These are phyloP conservation scores for Paraphoma chrysanthemicola DNA, from an alignment of 2,329 filamentous ascomycete species.

Conservation along the genomic window DNA sequence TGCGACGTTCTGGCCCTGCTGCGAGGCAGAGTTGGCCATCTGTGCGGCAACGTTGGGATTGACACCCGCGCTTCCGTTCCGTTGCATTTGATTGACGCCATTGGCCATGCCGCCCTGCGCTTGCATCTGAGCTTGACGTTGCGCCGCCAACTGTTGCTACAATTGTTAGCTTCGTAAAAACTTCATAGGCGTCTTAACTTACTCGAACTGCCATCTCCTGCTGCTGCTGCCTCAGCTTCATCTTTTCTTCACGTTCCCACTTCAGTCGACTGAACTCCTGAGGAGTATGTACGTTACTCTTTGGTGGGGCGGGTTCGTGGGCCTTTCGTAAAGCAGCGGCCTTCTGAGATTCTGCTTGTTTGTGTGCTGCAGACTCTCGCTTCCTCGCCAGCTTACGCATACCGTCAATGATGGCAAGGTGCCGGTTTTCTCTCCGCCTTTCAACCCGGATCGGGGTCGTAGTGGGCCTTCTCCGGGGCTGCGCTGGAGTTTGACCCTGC, in stretches of 20 bases:
- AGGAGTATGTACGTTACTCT: conserved; percentile 73
- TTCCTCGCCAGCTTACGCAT: conserved; percentile 97
- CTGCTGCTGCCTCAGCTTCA: conserved; percentile 62
- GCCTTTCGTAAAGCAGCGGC: conserved; percentile 83
- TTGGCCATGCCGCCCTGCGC: conserved; percentile 49
- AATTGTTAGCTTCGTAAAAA: conserved; percentile 14
- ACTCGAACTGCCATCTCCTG: conserved; percentile 62
- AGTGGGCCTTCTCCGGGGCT: conserved; percentile 69
- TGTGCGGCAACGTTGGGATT: conserved; percentile 36
- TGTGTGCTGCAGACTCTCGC: conserved; percentile 82
- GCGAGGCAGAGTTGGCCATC: conserved; percentile 37
- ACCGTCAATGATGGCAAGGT: conserved; percentile 87
- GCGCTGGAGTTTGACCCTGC: conserved; percentile 57
- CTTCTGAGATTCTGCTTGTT: conserved; percentile 76
- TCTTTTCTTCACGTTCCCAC: conserved; percentile 80
- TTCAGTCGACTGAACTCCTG: conserved; percentile 90
- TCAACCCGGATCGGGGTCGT: conserved; percentile 83
- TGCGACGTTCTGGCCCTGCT: conserved; percentile 38
- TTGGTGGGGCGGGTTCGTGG: conserved; percentile 70
- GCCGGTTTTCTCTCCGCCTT: conserved; percentile 82
- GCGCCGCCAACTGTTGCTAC: conserved; percentile 45
- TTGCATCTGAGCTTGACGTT: conserved; percentile 47
- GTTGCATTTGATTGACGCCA: conserved; percentile 49
- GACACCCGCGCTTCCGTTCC: conserved; percentile 49
- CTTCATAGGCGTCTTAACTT: conserved; percentile 17